Base-by-base conservation (phyloP, 192 early-diverging fungal species). In the Gonapodya prolifera region DNA sequence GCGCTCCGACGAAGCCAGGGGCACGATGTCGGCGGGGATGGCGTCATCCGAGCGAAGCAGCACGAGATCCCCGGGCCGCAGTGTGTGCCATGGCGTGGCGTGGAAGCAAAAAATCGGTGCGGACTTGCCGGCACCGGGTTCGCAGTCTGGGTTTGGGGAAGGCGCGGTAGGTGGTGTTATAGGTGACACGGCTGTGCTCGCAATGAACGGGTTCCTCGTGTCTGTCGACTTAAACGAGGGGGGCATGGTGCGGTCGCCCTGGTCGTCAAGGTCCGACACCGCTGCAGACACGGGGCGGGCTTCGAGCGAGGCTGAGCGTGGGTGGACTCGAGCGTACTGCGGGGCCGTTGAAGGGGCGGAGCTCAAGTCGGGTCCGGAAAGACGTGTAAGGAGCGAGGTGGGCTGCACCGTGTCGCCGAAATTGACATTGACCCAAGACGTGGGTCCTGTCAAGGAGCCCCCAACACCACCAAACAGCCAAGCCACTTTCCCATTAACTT, bases 41-140 rank as follows among this genome's bases (percentile, higher is more conserved):
- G 90, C 77, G 33, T 96, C 93, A 78, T 97, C 88, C 35, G 94
- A 91, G 34, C 89, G 86, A 73, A 99, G 77, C 69, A 92, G 82
- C 1, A 99, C 85, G 76, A 96, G 86, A 79, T 99, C 97, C 35
- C 97, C 97, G 1, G 95, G 95, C 75, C 88, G 84, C 34, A 99
- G 75, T 75, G 92, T 87, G 76, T 90, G 87, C 97, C 97, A 99
- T 69, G 83, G 88, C n/a, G 85, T 89, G 2, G 78, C 76, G 45
- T 8, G 45, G 23, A 61, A 61, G 45, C 23, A 23, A 8, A 23
- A 23, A 13, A 30, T 16, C n/a, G 18, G 0, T 16, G n/a, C 23
- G n/a, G n/a, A n/a, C n/a, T n/a, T n/a, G n/a, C n/a, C n/a, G n/a
- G n/a, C n/a, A n/a, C n/a, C n/a, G n/a, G n/a, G n/a, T n/a, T n/a